Conservation (phyloP, 768 basidiomycete species). For the Naematelia encephala region DNA sequence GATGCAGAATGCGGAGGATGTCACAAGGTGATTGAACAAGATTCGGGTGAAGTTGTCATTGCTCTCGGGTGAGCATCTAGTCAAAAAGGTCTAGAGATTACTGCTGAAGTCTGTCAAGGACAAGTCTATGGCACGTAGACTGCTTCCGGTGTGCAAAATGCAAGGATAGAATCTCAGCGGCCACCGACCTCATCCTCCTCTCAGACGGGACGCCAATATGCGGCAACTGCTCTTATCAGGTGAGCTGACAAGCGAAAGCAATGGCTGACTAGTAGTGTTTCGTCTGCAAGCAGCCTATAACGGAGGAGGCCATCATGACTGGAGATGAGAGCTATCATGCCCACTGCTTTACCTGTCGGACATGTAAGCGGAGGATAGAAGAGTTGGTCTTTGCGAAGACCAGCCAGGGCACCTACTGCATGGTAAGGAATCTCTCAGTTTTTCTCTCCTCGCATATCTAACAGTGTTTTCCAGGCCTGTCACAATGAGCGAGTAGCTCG, state of each 20-base stretch:
- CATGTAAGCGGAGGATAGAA: conserved; percentile 90
- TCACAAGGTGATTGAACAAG: conserved; percentile 47
- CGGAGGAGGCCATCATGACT: conserved; percentile 99
- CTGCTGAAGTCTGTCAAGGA: conserved; percentile 54
- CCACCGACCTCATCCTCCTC: conserved; percentile 92
- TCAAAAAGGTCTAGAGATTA: neutral
- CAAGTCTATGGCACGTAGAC: conserved; percentile 74
- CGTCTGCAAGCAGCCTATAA: conserved; percentile 87
- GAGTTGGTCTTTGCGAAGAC: conserved; percentile 99
- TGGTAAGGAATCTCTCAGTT: conserved; percentile 52
- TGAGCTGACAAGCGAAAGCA: conserved; percentile 11
- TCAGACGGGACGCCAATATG: conserved; percentile 94
- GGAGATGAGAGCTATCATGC: conserved; percentile 97
- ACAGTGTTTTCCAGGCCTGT: conserved; percentile 64
- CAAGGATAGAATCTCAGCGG: conserved; percentile 80
- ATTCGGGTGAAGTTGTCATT: conserved; percentile 64
- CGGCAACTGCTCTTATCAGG: conserved; percentile 49
- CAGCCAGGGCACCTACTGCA: conserved; percentile 88
- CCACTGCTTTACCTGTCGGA: conserved; percentile 96
- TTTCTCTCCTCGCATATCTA: conserved; percentile 1
- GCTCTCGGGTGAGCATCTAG: conserved; percentile 79
- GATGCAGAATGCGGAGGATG: conserved; percentile 49
- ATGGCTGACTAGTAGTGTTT: conserved; percentile 64
- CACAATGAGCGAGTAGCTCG: conserved; percentile 96
- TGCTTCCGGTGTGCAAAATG: conserved; percentile 96